phyloP scores from a whole-genome alignment of 176 grass and related monocot species.

The Musa troglodytarum region DNA sequence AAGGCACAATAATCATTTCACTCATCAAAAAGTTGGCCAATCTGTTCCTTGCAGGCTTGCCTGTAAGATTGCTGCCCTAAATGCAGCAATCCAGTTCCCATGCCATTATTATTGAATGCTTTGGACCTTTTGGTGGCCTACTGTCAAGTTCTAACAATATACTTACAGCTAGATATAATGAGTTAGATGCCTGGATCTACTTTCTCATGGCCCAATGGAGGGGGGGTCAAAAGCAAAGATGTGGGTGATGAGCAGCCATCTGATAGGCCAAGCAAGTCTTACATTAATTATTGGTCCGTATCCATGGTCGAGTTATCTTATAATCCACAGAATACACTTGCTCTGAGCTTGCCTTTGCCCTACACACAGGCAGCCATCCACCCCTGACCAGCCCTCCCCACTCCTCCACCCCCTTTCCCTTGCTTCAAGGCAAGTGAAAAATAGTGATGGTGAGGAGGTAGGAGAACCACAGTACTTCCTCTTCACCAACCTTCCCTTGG shows the following conservation, averaged over 20 bases:
- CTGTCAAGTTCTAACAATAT: neutral
- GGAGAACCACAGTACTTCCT: neutral
- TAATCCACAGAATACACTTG: neutral
- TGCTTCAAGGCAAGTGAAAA: neutral
- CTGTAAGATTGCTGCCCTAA: neutral
- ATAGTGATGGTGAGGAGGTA: neutral
- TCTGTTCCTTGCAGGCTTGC: neutral
- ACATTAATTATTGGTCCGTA: neutral
- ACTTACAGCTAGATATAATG: neutral
- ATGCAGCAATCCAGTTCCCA: neutral
- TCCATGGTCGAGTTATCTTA: neutral
- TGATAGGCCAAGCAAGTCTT: neutral
- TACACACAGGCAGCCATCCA: neutral
- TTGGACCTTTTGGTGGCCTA: neutral
- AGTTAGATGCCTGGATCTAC: slow-evolving; percentile 5
- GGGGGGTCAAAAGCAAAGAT: no score
- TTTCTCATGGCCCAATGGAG: neutral
- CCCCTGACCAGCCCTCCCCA: neutral
- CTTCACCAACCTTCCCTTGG: neutral
- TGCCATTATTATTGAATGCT: neutral
- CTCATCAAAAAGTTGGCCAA: no score
- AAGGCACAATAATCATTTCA: no score
- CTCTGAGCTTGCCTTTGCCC: neutral
- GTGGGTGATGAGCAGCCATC: neutral
- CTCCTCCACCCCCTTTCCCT: neutral